Percentiles rank a stretch among this genome's conserved stretches.
Conservation (phyloP, 768 basidiomycete genomes). For the Mycena vitilis region DNA sequence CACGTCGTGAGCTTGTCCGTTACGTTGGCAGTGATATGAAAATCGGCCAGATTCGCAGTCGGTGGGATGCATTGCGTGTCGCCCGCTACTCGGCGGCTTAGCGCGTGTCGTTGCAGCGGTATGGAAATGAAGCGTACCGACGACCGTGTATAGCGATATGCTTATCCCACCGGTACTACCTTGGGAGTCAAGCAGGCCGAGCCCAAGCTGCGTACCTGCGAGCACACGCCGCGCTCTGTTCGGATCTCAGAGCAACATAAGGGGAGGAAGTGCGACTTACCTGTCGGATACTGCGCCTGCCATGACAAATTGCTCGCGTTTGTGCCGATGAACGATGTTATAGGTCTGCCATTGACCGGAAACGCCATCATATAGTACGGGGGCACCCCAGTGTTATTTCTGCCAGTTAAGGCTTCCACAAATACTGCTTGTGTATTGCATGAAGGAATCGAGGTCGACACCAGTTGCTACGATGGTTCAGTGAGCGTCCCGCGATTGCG, state of each 20-base stretch:
- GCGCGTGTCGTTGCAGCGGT: background rate
- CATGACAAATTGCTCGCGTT: slow-evolving; percentile 51
- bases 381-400: slow-evolving; percentile 31
- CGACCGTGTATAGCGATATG: slow-evolving; percentile 43
- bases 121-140: slow-evolving; percentile 39
- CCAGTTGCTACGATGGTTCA: background rate
- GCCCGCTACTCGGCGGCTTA: slow-evolving; percentile 40
- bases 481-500: background rate
- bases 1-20: slow-evolving; percentile 50
- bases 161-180: slow-evolving; percentile 52
- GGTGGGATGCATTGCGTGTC: slow-evolving; percentile 45
- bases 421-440: background rate
- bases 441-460: slow-evolving; percentile 5
- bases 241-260: background rate
- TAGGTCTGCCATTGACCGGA: slow-evolving; percentile 49
- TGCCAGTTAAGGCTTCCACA: background rate
- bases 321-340: slow-evolving; percentile 49
- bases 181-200: slow-evolving; percentile 57
- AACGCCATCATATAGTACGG: slow-evolving; percentile 60
- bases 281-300: slow-evolving; percentile 53
- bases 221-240: background rate
- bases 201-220: slow-evolving; percentile 54
- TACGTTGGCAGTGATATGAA: slow-evolving; percentile 50
- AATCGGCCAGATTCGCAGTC: slow-evolving; percentile 35
- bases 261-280: slow-evolving; percentile 42